These are phyloP conservation scores for Chaetomium sp. DNA, from an alignment of 2,329 filamentous ascomycete species.

Conservation along the genomic window DNA sequence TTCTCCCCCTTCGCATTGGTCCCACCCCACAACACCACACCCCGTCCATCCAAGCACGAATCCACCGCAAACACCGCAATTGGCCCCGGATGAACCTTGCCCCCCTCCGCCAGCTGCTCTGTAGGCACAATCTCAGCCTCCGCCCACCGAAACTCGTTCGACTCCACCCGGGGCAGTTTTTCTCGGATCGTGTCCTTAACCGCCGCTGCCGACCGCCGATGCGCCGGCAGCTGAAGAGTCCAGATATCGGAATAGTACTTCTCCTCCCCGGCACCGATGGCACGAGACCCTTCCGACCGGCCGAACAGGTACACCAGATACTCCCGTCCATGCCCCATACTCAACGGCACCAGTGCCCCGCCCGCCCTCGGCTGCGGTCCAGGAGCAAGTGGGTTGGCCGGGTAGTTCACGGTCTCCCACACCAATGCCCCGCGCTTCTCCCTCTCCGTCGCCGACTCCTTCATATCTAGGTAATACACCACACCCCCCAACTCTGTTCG, in stretches of 20 bases:
- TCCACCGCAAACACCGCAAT: slow-evolving; percentile 35
- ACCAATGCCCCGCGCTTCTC: slow-evolving; percentile 26
- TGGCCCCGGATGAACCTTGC: slow-evolving; percentile 36
- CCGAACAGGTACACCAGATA: slow-evolving; percentile 48
- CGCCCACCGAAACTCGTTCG: slow-evolving; percentile 43
- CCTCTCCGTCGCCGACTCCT: slow-evolving; percentile 26
- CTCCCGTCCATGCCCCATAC: slow-evolving; percentile 45
- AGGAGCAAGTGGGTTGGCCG: slow-evolving; percentile 32
- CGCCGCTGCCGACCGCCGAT: slow-evolving; percentile 39
- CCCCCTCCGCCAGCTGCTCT: slow-evolving; percentile 34
- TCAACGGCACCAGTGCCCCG: slow-evolving; percentile 39
- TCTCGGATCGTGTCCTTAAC: slow-evolving; percentile 44
- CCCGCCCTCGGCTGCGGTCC: slow-evolving; percentile 38
- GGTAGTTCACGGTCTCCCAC: slow-evolving; percentile 34
- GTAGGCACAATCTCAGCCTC: slow-evolving; percentile 42
- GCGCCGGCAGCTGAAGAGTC: slow-evolving; percentile 45
- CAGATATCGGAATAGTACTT: slow-evolving; percentile 39
- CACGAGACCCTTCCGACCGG: slow-evolving; percentile 15
- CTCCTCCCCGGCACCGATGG: not conserved
- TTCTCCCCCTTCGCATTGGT: slow-evolving; percentile 35
- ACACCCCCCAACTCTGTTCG: slow-evolving; percentile 29
- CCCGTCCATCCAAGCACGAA: slow-evolving; percentile 40
- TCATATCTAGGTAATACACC: slow-evolving; percentile 32
- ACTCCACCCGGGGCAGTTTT: slow-evolving; percentile 36
- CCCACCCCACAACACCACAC: slow-evolving; percentile 49